Evolutionary conservation across 2,329 filamentous ascomycete species (phyloP).

Genomic region (Clonostachys solani): DNA sequence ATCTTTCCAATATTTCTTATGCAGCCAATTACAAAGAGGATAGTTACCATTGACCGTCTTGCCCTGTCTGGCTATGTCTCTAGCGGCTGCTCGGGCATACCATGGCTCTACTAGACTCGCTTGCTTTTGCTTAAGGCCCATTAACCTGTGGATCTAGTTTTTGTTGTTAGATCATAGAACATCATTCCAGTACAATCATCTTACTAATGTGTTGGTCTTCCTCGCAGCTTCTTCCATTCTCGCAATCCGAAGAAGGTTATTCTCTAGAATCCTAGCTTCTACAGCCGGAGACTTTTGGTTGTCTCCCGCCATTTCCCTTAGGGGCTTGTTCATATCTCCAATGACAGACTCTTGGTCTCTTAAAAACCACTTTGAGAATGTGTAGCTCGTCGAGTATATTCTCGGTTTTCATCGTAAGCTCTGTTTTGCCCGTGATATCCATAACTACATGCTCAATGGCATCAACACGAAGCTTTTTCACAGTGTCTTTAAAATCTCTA

Average conservation of each 20-base stretch:
- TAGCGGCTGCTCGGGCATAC: slow-evolving; percentile 3
- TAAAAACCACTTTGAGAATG: slow-evolving; percentile 3
- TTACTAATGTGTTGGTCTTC: neutral
- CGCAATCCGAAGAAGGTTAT: neutral
- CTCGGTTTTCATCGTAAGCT: slow-evolving; percentile 5
- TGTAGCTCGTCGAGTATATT: slow-evolving; percentile 6
- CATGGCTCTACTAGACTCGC: slow-evolving; percentile 3
- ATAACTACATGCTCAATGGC: neutral
- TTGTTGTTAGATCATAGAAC: no score
- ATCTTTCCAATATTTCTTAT: no score
- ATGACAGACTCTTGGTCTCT: slow-evolving; percentile 1
- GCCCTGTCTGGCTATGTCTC: slow-evolving; percentile 4
- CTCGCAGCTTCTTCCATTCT: neutral
- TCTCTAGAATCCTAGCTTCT: neutral
- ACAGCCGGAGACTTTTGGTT: neutral
- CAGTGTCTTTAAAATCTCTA: neutral
- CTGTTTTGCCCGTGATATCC: slow-evolving; percentile 1
- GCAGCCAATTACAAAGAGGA: slow-evolving; percentile 2
- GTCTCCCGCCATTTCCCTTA: neutral
- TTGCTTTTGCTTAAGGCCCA: slow-evolving; percentile 7
- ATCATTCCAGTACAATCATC: neutral
- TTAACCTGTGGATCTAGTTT: slow-evolving; percentile 2
- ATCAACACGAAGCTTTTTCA: neutral
- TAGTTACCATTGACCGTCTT: slow-evolving; percentile 6
- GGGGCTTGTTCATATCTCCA: neutral